A percentile compares a stretch with the other conserved stretches of the same genome.
Conservation (phyloP, 164 flowering plant genomes). For the Macadamia tetraphylla region DNA sequence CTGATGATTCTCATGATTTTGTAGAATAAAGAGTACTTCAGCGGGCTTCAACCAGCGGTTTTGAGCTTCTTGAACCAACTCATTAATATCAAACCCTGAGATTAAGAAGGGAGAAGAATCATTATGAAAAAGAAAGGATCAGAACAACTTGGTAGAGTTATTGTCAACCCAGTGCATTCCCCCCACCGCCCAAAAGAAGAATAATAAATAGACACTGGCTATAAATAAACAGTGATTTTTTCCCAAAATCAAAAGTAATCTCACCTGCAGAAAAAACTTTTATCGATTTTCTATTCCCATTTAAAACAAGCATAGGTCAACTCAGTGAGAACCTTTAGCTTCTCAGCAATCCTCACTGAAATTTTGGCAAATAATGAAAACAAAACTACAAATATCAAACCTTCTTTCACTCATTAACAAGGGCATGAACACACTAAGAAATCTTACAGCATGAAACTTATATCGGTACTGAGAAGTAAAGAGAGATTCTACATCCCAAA, state of each 20-base stretch:
- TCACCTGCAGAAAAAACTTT: neutral
- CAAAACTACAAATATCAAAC: neutral
- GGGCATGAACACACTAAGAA: neutral
- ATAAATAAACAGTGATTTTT: neutral
- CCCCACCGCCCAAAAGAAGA: neutral
- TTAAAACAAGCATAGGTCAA: neutral
- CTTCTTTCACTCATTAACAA: neutral
- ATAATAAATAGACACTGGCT: neutral
- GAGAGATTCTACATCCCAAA: too few relatives aligned
- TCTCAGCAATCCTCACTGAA: neutral
- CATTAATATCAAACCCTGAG: constrained; percentile 49
- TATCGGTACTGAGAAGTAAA: neutral
- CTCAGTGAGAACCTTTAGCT: neutral
- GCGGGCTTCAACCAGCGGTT: constrained; percentile 81
- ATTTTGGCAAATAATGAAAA: neutral
- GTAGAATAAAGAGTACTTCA: constrained; percentile 63
- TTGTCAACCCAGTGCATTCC: neutral
- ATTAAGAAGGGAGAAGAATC: neutral
- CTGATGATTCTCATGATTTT: constrained; percentile 48
- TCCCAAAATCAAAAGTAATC: neutral
- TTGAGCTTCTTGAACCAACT: constrained; percentile 56
- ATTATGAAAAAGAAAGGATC: neutral
- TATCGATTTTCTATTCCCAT: neutral
- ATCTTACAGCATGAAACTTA: neutral
- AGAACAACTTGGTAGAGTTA: neutral